phyloP scores from a whole-genome alignment of 805 yeast genomes.

The Lachancea sp. region DNA sequence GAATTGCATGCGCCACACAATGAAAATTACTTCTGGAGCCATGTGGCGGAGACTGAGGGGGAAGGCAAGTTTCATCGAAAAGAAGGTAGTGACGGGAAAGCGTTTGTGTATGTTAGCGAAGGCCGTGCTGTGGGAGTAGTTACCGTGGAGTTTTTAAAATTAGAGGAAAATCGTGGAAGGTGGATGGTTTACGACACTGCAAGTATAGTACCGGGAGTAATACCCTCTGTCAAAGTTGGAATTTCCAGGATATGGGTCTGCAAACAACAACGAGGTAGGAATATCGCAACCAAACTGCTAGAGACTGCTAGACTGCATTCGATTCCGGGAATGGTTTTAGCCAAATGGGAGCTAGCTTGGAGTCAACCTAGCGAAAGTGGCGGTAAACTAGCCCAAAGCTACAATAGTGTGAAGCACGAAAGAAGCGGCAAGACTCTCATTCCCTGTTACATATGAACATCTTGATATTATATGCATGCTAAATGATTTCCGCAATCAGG shows the following conservation, averaged over 20 bases:
- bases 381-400: slow-evolving; percentile 48
- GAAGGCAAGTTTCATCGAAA: slow-evolving; percentile 13
- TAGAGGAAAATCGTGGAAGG: slow-evolving; percentile 36
- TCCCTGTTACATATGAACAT: slow-evolving; percentile 28
- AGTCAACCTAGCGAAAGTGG: slow-evolving; percentile 70
- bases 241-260: slow-evolving; percentile 46
- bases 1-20: slow-evolving; percentile 54
- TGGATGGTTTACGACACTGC: slow-evolving; percentile 59
- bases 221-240: slow-evolving; percentile 38
- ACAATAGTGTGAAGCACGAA: slow-evolving; percentile 51
- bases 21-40: slow-evolving; percentile 38
- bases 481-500: too few species aligned
- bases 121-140: slow-evolving; percentile 50
- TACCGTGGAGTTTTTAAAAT: slow-evolving; percentile 39
- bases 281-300: slow-evolving; percentile 44
- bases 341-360: slow-evolving; percentile 49
- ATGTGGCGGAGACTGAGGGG: slow-evolving; percentile 3
- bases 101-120: slow-evolving; percentile 44
- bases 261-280: slow-evolving; percentile 40
- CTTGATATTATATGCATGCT: too few species aligned
- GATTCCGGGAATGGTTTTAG: slow-evolving; percentile 44
- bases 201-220: slow-evolving; percentile 41
- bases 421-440: slow-evolving; percentile 28
- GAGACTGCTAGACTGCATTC: slow-evolving; percentile 38
- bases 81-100: slow-evolving; percentile 31